phyloP scores from a whole-genome alignment of 2,329 filamentous ascomycete species.

The Emericellopsis atlantica region DNA sequence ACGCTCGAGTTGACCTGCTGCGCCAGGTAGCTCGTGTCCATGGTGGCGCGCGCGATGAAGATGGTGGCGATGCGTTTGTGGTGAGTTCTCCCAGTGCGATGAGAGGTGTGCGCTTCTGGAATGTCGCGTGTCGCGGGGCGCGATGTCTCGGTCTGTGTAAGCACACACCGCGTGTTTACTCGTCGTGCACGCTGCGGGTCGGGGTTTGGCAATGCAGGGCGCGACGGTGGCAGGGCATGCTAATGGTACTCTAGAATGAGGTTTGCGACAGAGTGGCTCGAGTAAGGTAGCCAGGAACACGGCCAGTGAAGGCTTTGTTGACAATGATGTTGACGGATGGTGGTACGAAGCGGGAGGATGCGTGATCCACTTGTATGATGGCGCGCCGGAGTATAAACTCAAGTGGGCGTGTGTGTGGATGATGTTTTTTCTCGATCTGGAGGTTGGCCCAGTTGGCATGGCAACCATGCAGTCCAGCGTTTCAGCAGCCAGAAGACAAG shows the following conservation, averaged over 20 bases:
- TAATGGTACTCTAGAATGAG: background rate
- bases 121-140: background rate
- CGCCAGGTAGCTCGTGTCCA: slow-evolving; percentile 87
- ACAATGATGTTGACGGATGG: too few relatives aligned
- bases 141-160: background rate
- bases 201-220: background rate
- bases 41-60: slow-evolving; percentile 19
- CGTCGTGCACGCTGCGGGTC: background rate
- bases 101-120: background rate
- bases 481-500: too few relatives aligned
- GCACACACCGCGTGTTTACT: background rate
- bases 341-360: too few relatives aligned
- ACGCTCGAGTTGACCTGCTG: slow-evolving; percentile 95
- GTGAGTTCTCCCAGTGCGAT: background rate
- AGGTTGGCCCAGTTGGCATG: too few relatives aligned
- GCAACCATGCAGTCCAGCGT: too few relatives aligned
- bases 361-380: too few relatives aligned
- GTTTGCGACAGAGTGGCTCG: background rate
- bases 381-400: too few relatives aligned
- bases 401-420: too few relatives aligned
- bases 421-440: too few relatives aligned
- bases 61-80: background rate
- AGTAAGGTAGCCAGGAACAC: too few relatives aligned
- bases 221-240: background rate
- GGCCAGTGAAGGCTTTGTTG: too few relatives aligned